Evolutionary conservation across 257 asterid genomes (phyloP).

Genomic region (Ehretia macrophylla): DNA sequence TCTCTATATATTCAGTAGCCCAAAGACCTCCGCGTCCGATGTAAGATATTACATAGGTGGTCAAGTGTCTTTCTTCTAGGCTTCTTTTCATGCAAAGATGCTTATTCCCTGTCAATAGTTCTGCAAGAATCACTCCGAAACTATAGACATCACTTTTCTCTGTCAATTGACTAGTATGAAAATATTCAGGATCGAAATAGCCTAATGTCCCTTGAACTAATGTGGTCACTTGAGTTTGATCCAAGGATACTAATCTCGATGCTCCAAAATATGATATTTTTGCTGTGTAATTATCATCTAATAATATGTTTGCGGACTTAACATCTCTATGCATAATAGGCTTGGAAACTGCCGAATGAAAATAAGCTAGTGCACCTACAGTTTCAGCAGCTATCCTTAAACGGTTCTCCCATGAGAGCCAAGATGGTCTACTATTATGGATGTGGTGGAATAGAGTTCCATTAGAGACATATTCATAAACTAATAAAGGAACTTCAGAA

Average conservation of each 20-base stretch:
- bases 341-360: constrained; percentile 59
- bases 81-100: constrained; percentile 46
- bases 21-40: no score
- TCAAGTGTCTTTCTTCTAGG: constrained; percentile 43
- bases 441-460: constrained; percentile 63
- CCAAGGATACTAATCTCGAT: constrained; percentile 54
- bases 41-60: no score
- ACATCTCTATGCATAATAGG: constrained; percentile 79
- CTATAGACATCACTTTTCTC: constrained; percentile 82
- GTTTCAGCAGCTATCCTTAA: constrained; percentile 63
- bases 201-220: constrained; percentile 80
- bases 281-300: constrained; percentile 51
- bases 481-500: constrained; percentile 57
- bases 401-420: constrained; percentile 67
- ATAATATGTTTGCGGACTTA: constrained; percentile 64
- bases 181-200: constrained; percentile 74
- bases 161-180: constrained; percentile 58
- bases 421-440: constrained; percentile 25
- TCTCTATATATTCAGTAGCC: no score
- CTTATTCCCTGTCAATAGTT: constrained; percentile 61
- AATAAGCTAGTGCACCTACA: constrained; percentile 62
- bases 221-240: constrained; percentile 64
- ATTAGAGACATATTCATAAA: constrained; percentile 60
- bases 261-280: constrained; percentile 86
- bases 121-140: constrained; percentile 71